These are phyloP conservation scores for Monilinia polystroma DNA, from an alignment of 2,329 filamentous ascomycete genomes.

Conservation along the genomic window DNA sequence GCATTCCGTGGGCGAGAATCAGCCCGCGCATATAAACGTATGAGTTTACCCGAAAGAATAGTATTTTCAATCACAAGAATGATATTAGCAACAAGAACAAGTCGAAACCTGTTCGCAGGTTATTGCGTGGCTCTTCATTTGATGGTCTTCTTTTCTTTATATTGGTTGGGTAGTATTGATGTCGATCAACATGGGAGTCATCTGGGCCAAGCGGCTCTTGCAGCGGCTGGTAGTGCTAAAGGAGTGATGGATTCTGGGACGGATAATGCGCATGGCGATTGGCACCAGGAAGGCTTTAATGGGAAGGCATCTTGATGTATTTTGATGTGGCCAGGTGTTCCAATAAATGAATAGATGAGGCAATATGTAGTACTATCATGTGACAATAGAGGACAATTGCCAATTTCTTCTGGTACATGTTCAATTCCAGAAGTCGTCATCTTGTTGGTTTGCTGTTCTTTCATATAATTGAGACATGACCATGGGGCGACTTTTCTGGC, in stretches of 20 bases:
- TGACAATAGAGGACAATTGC: conserved; percentile 29
- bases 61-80: conserved; percentile 90
- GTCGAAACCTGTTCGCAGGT: conserved; percentile 87
- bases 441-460: background rate
- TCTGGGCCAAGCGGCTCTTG: conserved; percentile 45
- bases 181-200: conserved; percentile 48
- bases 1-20: conserved; percentile 94
- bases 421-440: conserved; percentile 13
- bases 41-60: conserved; percentile 86
- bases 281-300: conserved; percentile 56
- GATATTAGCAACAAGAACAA: conserved; percentile 84
- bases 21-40: conserved; percentile 83
- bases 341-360: background rate
- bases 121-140: conserved; percentile 90
- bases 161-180: conserved; percentile 75
- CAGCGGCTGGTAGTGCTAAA: conserved; percentile 44
- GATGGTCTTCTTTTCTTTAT: conserved; percentile 82
- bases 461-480: background rate
- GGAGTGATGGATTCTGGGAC: conserved; percentile 43
- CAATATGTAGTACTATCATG: conserved; percentile 34
- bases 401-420: conserved; percentile 19
- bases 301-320: conserved; percentile 34
- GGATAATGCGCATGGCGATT: conserved; percentile 50
- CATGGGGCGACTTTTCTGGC: background rate
- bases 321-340: too few relatives aligned